Conservation (phyloP, 2,329 filamentous ascomycete genomes). For the Alternaria conjuncta region DNA sequence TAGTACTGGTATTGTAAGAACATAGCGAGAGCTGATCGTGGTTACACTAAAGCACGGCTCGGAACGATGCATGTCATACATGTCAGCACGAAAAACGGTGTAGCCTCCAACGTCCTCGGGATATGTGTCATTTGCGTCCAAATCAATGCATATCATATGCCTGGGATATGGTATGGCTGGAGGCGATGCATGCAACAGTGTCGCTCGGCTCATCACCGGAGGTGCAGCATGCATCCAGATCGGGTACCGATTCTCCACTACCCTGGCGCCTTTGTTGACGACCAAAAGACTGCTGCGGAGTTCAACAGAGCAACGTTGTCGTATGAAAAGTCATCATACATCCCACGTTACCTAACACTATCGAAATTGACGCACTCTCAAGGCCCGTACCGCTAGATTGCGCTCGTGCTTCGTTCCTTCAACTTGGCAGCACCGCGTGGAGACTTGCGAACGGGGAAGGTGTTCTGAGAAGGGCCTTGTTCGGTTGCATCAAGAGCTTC, state of each 20-base stretch:
- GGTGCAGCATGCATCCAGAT: neutral
- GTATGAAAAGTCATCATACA: neutral
- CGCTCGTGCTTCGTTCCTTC: neutral
- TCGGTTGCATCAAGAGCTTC: neutral
- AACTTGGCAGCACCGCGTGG: neutral
- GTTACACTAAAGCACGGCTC: neutral
- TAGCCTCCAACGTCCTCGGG: neutral
- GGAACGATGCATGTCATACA: conserved; percentile 1
- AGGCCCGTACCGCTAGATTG: neutral
- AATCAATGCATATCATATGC: neutral
- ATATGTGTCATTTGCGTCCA: neutral
- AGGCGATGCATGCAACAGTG: neutral
- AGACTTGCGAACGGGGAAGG: neutral
- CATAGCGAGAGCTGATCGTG: neutral
- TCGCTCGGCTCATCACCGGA: neutral
- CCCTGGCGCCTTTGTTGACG: neutral
- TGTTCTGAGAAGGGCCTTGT: conserved; percentile 4
- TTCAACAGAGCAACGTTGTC: neutral
- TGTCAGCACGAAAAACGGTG: neutral
- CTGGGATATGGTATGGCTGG: neutral
- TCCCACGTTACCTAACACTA: neutral
- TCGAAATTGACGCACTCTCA: neutral
- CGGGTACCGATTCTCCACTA: neutral
- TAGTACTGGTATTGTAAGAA: neutral
- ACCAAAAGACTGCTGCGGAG: neutral